Evolutionary conservation across 768 basidiomycete genomes (phyloP), one percentile per base, ranked within the genome.

Genomic region (Megacollybia marginata): DNA sequence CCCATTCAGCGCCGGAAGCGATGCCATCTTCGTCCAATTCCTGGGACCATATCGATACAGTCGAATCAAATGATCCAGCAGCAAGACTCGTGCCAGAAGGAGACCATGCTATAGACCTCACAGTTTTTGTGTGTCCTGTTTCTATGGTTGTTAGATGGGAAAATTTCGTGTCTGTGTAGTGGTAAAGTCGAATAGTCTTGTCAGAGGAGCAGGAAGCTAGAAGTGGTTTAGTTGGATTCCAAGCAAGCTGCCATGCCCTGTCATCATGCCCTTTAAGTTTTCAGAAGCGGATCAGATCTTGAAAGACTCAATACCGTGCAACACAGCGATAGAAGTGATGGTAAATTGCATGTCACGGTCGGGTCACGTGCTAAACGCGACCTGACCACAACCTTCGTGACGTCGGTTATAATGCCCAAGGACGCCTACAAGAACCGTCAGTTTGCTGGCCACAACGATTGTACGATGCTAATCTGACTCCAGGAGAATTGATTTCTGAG

Each of bases 151-250:
- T 72, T 32, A 82, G 59, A 47, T 79, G 71, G 7, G 71, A 65
- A 64, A 90, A 86, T 28, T 59, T 66, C 59, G 47, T 31, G 48
- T 65, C 58, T 31, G 59, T 48, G 23, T 61, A 56, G 33, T 54
- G 53, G 5, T 91, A 97, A 44, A 98, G 67, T 38, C 92, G 78
- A 49, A 98, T 85, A 2, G 90, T 81, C 66, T 92, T 96, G 68
- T 99, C 96, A 6, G 88, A 82, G 5, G 95, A 97, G 63, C 94
- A 99, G 5, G 93, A 93, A 0, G 95, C 92, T 12, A 99, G 70
- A 16, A 94, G 60, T 0, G 88, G 80, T 49, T 85, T 80, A 2
- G 72, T 67, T 0, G 92, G 89, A 63, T 95, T 95, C 90, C 92
- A 98, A 5, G 89, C 80, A 28, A 89, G 73, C 48, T 83, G 72